phyloP scores from a whole-genome alignment of 2,329 filamentous ascomycete species.

The Cordyceps cateniannulata region DNA sequence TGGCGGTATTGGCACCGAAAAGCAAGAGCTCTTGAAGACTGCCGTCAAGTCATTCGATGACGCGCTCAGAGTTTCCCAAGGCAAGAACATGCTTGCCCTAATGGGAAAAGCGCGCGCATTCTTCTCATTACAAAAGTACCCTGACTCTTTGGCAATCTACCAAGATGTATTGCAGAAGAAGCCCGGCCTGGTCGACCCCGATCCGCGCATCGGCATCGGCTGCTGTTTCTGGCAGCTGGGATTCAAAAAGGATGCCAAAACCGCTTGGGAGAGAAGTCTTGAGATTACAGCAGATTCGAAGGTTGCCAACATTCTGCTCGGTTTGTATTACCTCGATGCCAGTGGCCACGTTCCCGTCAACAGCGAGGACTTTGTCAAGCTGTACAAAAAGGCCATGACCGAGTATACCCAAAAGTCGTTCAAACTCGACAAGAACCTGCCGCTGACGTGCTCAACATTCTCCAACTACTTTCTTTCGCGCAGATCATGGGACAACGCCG shows the following conservation, averaged over 20 bases:
- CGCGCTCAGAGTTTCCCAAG: slow-evolving; percentile 74
- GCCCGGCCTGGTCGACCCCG: slow-evolving; percentile 83
- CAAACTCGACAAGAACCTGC: slow-evolving; percentile 86
- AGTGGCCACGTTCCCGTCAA: slow-evolving; percentile 78
- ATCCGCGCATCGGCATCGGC: slow-evolving; percentile 92
- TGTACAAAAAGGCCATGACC: slow-evolving; percentile 92
- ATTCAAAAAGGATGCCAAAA: slow-evolving; percentile 85
- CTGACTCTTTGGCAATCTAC: slow-evolving; percentile 76
- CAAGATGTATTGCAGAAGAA: slow-evolving; percentile 82
- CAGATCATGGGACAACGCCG: slow-evolving; percentile 74
- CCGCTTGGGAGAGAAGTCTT: slow-evolving; percentile 81
- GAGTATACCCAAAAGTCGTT: slow-evolving; percentile 91
- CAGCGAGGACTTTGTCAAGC: slow-evolving; percentile 73
- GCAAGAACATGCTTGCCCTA: slow-evolving; percentile 85
- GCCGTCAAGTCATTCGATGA: slow-evolving; percentile 94
- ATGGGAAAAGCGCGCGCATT: slow-evolving; percentile 83
- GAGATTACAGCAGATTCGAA: slow-evolving; percentile 80
- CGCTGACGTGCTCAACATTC: slow-evolving; percentile 85
- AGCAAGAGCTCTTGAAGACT: slow-evolving; percentile 72
- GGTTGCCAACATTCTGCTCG: slow-evolving; percentile 82
- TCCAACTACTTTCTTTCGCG: slow-evolving; percentile 82
- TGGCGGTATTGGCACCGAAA: slow-evolving; percentile 62
- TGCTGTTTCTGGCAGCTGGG: slow-evolving; percentile 97
- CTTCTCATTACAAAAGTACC: slow-evolving; percentile 80
- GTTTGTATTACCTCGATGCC: slow-evolving; percentile 80